Percentiles rank a stretch among this genome's conserved stretches.
Conservation (phyloP, 306 rosid species). For the Dicorynia guianensis region DNA sequence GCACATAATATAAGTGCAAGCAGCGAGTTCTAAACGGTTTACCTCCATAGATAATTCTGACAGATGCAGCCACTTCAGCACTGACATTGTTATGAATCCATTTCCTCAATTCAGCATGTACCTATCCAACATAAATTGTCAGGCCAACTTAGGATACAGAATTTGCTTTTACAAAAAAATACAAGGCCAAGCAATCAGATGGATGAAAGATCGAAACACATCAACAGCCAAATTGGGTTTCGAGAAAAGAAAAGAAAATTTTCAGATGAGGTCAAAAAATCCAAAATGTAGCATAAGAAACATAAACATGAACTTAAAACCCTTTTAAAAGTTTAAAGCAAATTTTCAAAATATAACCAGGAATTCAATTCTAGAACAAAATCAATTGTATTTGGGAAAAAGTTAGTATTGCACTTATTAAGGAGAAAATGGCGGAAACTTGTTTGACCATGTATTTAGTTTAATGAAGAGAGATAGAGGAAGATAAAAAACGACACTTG, state of each 20-base stretch:
- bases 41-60: slow-evolving; percentile 96
- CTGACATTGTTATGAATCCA: slow-evolving; percentile 71
- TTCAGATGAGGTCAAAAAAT: not conserved
- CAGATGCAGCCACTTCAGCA: slow-evolving; percentile 69
- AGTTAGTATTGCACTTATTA: no score
- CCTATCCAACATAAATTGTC: slow-evolving; percentile 53
- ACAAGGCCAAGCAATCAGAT: not conserved
- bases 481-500: no score
- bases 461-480: no score
- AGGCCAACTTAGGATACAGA: slow-evolving; percentile 9
- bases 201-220: not conserved
- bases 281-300: not conserved
- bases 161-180: not conserved
- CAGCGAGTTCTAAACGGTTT: slow-evolving; percentile 18
- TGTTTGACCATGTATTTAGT: no score
- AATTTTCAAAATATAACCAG: no score
- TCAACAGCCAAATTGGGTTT: not conserved
- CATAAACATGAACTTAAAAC: no score
- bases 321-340: no score
- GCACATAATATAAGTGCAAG: not conserved
- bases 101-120: slow-evolving; percentile 85
- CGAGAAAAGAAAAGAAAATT: not conserved
- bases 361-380: no score
- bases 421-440: no score
- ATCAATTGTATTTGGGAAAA: no score